Percentiles rank a stretch among this genome's conserved stretches.
Conservation (phyloP, 768 basidiomycete species). For the Rhodotorula graminis region DNA sequence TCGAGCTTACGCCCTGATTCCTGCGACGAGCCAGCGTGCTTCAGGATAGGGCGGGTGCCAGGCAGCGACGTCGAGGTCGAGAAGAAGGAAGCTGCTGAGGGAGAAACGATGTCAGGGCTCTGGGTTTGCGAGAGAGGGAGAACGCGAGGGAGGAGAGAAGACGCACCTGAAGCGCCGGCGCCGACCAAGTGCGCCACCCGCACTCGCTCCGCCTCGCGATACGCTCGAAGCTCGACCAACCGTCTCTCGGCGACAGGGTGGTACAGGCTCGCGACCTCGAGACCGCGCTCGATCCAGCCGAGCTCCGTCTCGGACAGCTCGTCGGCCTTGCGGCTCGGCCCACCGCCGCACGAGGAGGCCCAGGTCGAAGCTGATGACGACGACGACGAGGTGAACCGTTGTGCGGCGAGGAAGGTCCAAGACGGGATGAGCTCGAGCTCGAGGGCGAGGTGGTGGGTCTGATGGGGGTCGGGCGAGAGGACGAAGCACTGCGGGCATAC, state of each 20-base stretch:
- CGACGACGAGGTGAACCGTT: not conserved
- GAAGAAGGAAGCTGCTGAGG: not conserved
- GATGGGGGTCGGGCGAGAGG: conserved; percentile 16
- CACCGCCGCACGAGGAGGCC: not conserved
- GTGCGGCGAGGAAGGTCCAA: conserved; percentile 13
- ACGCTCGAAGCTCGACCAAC: conserved; percentile 1
- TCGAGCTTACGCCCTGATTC: not conserved
- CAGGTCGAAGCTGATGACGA: not conserved
- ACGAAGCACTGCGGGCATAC: conserved; percentile 3
- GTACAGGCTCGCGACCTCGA: not conserved
- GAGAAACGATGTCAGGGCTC: too few species aligned
- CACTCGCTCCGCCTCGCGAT: conserved; percentile 3
- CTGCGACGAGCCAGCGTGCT: too few species aligned
- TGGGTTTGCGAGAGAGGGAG: not conserved
- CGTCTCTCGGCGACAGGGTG: conserved; percentile 1
- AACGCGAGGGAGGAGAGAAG: too few species aligned
- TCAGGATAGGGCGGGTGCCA: too few species aligned
- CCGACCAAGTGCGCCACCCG: not conserved
- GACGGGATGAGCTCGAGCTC: conserved; percentile 15
- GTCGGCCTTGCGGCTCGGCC: not conserved
- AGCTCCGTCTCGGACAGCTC: conserved; percentile 9
- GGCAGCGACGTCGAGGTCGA: not conserved
- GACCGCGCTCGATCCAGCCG: conserved; percentile 22
- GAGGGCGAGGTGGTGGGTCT: conserved; percentile 15
- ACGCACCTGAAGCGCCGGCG: not conserved